Evolutionary conservation across 495 filamentous ascomycete species (phyloP), one percentile per base, ranked within the genome.

Genomic region (Terfezia claveryi): DNA sequence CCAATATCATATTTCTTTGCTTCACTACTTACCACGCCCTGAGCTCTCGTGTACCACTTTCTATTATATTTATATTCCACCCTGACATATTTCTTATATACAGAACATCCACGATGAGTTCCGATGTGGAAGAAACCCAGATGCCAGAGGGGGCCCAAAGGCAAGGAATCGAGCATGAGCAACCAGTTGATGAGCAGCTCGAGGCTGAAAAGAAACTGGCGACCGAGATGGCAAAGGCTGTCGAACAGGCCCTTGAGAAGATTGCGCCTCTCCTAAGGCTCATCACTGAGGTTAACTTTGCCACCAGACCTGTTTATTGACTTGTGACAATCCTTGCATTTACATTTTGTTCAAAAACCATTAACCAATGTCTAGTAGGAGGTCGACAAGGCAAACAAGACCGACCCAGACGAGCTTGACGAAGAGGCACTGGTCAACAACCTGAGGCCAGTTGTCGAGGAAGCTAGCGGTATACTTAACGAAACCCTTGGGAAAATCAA

Each of bases 401-500:
- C 81, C 8, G 80, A 83, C n/a, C 81, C 84, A 66, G 86, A 94
- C 9, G 85, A 94, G 61, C 78, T 92, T 17, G 87, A 95, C 66
- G 88, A 95, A 63, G 86, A 94, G 60, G 74, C 81, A 57, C 76
- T 95, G 12, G 88, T 95, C 62, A 73, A 84, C 62, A 73, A 85
- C 51, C 83, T 94, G 61, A 84, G 81, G 61, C 88, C 88, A 0
- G 70, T 94, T 16, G 80, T 95, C 62, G 87, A 95, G 63, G 81
- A 94, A 65, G 87, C 78, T 37, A 77, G 76, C 55, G 76, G 76
- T 56, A 86, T 91, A 66, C 77, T 95, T 2, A 76, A 79, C 58
- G 88, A 95, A 65, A 85, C 83, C 70, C 87, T 93, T 66, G 88
- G 87, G 57, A 74, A 83, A 16, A 89, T 95, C 66, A 85, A 87